These are phyloP conservation scores for Capsicum chinense DNA, from an alignment of 257 asterid species.

Conservation along the genomic window DNA sequence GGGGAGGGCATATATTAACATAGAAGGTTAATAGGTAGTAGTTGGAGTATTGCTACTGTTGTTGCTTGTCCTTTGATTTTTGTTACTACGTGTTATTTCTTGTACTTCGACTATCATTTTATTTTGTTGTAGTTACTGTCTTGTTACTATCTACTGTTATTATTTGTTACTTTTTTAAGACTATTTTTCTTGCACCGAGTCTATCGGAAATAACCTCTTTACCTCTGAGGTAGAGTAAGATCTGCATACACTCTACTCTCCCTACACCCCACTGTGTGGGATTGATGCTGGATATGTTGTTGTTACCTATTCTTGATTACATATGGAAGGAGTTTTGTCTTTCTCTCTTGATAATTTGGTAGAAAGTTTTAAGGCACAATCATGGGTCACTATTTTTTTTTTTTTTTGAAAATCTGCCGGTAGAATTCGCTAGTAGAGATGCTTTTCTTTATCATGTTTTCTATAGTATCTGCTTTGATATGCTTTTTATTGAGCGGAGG, in stretches of 20 bases:
- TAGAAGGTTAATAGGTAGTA: too few species aligned
- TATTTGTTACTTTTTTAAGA: too few species aligned
- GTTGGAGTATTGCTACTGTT: too few species aligned
- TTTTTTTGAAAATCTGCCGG: too few species aligned
- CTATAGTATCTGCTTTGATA: neutral
- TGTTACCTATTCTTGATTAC: neutral
- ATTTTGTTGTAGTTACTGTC: too few species aligned
- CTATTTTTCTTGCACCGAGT: too few species aligned
- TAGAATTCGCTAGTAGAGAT: neutral
- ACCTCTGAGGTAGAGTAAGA: neutral
- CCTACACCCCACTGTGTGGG: neutral
- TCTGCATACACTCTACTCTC: neutral
- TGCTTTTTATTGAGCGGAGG: neutral
- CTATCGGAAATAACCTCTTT: too few species aligned
- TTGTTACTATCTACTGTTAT: too few species aligned
- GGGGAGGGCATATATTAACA: too few species aligned
- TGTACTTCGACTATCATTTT: too few species aligned
- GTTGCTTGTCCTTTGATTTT: too few species aligned
- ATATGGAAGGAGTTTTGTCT: neutral
- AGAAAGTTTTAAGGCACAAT: neutral
- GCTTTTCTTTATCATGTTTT: neutral
- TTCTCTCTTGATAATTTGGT: neutral
- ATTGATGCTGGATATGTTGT: neutral
- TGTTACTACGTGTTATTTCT: too few species aligned
- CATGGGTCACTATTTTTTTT: neutral